Evolutionary conservation across 2,329 filamentous ascomycete species (phyloP), one percentile per base, ranked within the genome.

Genomic region (Trichoderma sp.): DNA sequence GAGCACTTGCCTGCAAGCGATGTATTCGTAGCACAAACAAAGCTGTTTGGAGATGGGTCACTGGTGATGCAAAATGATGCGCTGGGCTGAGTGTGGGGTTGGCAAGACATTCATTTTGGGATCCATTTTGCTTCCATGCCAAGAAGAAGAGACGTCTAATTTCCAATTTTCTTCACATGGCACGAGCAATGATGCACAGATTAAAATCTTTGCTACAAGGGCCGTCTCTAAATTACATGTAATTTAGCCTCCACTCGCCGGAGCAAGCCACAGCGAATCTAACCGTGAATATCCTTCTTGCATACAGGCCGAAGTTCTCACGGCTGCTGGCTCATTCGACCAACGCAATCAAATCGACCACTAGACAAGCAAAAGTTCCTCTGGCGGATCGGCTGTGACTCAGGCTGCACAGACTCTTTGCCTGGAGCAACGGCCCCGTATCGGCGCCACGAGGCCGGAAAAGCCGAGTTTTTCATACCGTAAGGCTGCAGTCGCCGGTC

Each of bases 381-480:
- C 48, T 19, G n/a, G 19, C 13, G 17, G 25, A 37, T 45, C 35
- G 42, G 64, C n/a, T 42, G 56, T 67, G 56, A 67, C 42, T 67
- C 56, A 67, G n/a, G n/a, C 34, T 50, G 34, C 42, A 52, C 10
- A 13, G 6, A 25, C 57, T 5, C 25, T 42, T 48, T 27, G 39
- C 25, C n/a, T 13, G 29, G 19, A 53, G 54, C 39, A 29, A 34
- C 68, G 68, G 68, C 67, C 22, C 67, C 63, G 69, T 58, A 57
- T 67, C 67, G 57, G n/a, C 53, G 53, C 25, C 27, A 29, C 59
- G 50, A 48, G n/a, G 58, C 50, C 22, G 29, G 27, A 10, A 29
- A 45, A 37, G 42, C 29, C 63, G 54, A 63, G 54, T 48, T 34
- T 48, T 17, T 35, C n/a, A n/a, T n/a, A n/a, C n/a, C n/a, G 10